Conservation (phyloP, 2,329 filamentous ascomycete genomes). For the Penicillium sp. region DNA sequence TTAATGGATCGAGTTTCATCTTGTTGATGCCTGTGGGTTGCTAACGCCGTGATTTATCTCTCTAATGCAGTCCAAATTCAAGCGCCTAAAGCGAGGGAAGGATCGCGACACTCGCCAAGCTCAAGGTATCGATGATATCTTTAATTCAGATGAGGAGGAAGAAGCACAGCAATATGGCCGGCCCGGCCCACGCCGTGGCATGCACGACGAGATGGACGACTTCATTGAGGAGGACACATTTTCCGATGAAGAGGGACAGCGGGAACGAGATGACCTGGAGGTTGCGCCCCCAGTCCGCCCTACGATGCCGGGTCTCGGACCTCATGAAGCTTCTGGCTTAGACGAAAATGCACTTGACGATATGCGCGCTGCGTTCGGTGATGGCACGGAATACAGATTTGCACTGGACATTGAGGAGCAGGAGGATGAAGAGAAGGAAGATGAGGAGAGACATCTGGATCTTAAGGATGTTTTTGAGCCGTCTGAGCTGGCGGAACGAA, state of each 20-base stretch:
- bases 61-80: constrained; percentile 75
- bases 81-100: constrained; percentile 89
- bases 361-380: constrained; percentile 93
- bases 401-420: constrained; percentile 85
- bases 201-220: constrained; percentile 80
- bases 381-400: constrained; percentile 94
- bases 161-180: constrained; percentile 53
- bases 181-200: constrained; percentile 53
- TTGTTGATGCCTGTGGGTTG: no score
- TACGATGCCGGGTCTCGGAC: constrained; percentile 63
- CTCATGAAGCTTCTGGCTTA: constrained; percentile 76
- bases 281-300: constrained; percentile 76
- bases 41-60: constrained; percentile 14
- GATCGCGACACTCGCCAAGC: constrained; percentile 57
- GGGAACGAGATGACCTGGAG: constrained; percentile 79
- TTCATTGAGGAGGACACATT: constrained; percentile 97
- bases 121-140: constrained; percentile 84
- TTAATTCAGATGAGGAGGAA: constrained; percentile 89
- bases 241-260: constrained; percentile 74
- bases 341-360: constrained; percentile 93
- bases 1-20: background rate
- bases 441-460: constrained; percentile 80
- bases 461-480: constrained; percentile 98
- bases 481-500: constrained; percentile 86
- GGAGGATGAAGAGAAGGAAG: constrained; percentile 70